A percentile compares a stretch with the other conserved stretches of the same genome.
Evolutionary conservation across 768 basidiomycete genomes (phyloP).

Genomic region (Gelatoporia subvermispora): DNA sequence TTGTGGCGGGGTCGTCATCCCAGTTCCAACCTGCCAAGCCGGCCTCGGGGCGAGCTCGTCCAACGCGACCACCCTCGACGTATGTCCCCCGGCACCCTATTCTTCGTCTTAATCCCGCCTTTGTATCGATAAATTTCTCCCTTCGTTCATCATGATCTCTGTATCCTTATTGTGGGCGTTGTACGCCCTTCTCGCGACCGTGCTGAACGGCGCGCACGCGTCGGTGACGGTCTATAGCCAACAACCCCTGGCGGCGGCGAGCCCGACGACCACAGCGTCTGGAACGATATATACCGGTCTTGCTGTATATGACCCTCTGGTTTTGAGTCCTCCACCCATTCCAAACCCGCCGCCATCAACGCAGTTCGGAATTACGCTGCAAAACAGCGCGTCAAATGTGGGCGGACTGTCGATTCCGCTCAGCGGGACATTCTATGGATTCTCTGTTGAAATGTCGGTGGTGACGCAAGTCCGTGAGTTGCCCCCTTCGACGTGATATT

Average conservation of each 20-base stretch:
- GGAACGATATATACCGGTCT: slow-evolving; percentile 39
- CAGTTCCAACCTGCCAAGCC: too few relatives aligned
- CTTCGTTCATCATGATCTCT: too few relatives aligned
- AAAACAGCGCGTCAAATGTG: slow-evolving; percentile 12
- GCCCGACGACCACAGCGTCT: slow-evolving; percentile 26
- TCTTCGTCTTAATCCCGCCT: too few relatives aligned
- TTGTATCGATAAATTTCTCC: too few relatives aligned
- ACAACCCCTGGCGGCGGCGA: slow-evolving; percentile 8
- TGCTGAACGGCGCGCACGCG: too few relatives aligned
- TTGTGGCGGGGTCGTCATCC: too few relatives aligned
- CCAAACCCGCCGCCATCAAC: slow-evolving; percentile 40
- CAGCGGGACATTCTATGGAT: slow-evolving; percentile 61
- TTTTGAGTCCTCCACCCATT: slow-evolving; percentile 44
- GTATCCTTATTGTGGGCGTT: too few relatives aligned
- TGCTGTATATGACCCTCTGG: slow-evolving; percentile 49
- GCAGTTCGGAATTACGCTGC: slow-evolving; percentile 41
- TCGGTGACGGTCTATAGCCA: slow-evolving; percentile 17
- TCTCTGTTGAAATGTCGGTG: slow-evolving; percentile 75
- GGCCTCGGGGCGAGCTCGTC: too few relatives aligned
- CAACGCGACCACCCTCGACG: too few relatives aligned
- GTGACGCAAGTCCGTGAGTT: slow-evolving; percentile 59
- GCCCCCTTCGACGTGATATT: too few relatives aligned
- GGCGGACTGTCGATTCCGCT: slow-evolving; percentile 37
- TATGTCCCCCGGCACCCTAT: too few relatives aligned
- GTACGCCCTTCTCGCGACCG: too few relatives aligned